phyloP scores from a whole-genome alignment of 345 rosid species.

The Eucalyptus paniculata region DNA sequence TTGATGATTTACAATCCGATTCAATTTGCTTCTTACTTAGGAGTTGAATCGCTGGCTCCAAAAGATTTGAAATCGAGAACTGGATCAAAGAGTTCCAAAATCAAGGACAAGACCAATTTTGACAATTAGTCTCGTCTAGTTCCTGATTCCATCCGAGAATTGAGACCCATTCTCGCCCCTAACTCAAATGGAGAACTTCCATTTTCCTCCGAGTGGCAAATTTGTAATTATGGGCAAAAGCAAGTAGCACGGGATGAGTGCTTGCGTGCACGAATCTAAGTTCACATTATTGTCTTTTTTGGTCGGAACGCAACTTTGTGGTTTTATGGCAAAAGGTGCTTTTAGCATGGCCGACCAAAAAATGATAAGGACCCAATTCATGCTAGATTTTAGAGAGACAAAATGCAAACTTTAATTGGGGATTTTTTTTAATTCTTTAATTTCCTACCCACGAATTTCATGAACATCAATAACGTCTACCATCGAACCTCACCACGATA shows the following conservation, averaged over 20 bases:
- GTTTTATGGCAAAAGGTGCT: not conserved
- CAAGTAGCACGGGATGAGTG: not conserved
- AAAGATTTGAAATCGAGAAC: not conserved
- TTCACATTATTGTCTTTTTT: not conserved
- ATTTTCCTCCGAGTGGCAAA: not conserved
- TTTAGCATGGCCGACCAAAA: not conserved
- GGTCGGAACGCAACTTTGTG: not conserved
- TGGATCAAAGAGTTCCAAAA: not conserved
- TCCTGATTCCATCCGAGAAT: not conserved
- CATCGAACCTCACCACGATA: rapidly evolving
- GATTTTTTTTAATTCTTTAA: not conserved
- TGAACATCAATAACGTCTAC: not conserved
- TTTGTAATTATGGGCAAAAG: not conserved
- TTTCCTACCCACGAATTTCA: not conserved
- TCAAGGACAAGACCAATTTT: too few species aligned
- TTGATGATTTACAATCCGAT: rapidly evolving
- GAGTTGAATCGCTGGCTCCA: rapidly evolving
- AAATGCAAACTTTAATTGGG: not conserved
- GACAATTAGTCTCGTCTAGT: rapidly evolving
- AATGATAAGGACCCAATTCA: not conserved
- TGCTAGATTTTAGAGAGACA: not conserved
- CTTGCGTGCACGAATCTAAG: not conserved
- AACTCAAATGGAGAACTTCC: not conserved
- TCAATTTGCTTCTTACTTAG: too few species aligned
- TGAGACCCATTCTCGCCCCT: not conserved